These are phyloP conservation scores for Erythrobasidium hasegawianum DNA, from an alignment of 1,284 basidiomycete species.

Conservation along the genomic window DNA sequence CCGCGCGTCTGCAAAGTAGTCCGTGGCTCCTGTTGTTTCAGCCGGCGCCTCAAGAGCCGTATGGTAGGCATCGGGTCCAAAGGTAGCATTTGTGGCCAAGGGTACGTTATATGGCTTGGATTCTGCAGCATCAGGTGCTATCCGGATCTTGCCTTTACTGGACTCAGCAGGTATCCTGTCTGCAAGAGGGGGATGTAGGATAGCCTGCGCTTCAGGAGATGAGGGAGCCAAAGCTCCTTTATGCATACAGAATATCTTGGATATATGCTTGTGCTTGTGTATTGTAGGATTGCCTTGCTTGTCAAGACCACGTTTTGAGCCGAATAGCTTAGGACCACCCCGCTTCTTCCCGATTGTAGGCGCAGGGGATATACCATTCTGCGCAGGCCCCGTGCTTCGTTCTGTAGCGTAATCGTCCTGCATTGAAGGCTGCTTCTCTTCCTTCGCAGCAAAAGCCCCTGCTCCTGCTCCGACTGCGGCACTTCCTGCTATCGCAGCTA, in stretches of 20 bases:
- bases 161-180: neutral
- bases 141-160: conserved; percentile 9
- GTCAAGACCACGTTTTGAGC: conserved; percentile 20
- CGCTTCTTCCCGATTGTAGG: conserved; percentile 6
- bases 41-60: conserved; percentile 22
- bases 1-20: conserved; percentile 26
- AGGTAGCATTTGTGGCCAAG: conserved; percentile 25
- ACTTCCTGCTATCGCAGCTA: neutral
- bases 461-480: neutral
- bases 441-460: too few species aligned
- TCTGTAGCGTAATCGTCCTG: too few species aligned
- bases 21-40: neutral
- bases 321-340: conserved; percentile 31
- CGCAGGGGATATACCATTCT: conserved; percentile 1
- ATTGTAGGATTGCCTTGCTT: conserved; percentile 25
- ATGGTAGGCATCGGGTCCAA: conserved; percentile 32
- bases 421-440: too few species aligned
- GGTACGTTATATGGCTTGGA: conserved; percentile 24
- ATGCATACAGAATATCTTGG: conserved; percentile 27
- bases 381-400: too few species aligned
- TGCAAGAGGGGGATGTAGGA: neutral
- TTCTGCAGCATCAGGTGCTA: conserved; percentile 22
- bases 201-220: neutral
- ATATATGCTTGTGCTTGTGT: conserved; percentile 28
- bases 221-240: conserved; percentile 27